Conservation (phyloP, 305 asterid genomes). For the Fraxinus nigra region DNA sequence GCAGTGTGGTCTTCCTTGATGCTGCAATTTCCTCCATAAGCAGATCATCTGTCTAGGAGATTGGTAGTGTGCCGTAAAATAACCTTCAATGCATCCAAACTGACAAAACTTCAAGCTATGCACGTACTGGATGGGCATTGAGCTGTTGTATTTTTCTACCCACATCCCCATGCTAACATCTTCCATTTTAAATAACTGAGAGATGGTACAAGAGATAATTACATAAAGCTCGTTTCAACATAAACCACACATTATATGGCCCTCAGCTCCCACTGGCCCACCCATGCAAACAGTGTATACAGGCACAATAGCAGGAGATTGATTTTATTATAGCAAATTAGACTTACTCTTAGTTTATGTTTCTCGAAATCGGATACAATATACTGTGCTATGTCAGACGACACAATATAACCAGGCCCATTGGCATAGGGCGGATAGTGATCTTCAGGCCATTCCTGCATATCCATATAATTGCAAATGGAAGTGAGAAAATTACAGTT, state of each 20-base stretch:
- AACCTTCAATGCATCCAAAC: conserved; percentile 81
- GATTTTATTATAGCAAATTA: conserved; percentile 11
- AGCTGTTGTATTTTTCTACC: conserved; percentile 77
- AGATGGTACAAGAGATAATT: conserved; percentile 10
- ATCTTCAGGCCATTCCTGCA: conserved; percentile 97
- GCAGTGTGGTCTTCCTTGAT: conserved; percentile 59
- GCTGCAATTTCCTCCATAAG: conserved; percentile 74
- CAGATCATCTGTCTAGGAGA: conserved; percentile 95
- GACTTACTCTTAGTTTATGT: conserved; percentile 70
- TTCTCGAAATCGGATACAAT: conserved; percentile 73
- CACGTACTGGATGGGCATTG: conserved; percentile 58
- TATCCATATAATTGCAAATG: conserved; percentile 20
- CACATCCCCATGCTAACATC: conserved; percentile 99
- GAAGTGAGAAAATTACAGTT: conserved; percentile 13
- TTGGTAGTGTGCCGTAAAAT: conserved; percentile 86
- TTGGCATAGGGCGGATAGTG: conserved; percentile 91
- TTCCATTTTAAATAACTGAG: conserved; percentile 96
- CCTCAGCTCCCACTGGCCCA: background rate
- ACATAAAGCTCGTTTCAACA: background rate
- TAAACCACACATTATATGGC: background rate
- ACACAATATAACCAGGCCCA: conserved; percentile 83
- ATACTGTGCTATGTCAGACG: conserved; percentile 67
- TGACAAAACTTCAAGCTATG: conserved; percentile 94
- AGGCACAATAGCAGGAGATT: background rate
- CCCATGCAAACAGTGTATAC: background rate